Evolutionary conservation across 1,284 basidiomycete genomes (phyloP).

Genomic region (Meripilus lineatus): DNA sequence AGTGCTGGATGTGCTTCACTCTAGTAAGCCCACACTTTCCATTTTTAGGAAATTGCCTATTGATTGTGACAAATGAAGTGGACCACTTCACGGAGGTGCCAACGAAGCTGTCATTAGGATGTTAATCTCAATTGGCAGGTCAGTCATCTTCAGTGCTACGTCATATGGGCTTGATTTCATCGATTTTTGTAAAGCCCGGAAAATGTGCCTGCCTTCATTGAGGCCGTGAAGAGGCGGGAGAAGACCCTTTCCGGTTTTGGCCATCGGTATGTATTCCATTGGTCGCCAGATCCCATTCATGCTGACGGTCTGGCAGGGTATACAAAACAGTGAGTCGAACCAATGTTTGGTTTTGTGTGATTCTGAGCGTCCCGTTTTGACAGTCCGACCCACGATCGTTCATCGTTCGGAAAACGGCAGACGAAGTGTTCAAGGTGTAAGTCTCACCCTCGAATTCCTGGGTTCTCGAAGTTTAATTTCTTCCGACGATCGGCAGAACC

Average conservation of each 20-base stretch:
- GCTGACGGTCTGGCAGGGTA: conserved; percentile 36
- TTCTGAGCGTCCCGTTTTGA: not conserved
- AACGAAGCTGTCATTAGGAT: conserved; percentile 90
- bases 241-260: conserved; percentile 85
- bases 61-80: conserved; percentile 36
- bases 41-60: not conserved
- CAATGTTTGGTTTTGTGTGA: not conserved
- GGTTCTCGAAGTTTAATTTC: not conserved
- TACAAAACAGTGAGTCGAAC: conserved; percentile 67
- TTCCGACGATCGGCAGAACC: conserved; percentile 40
- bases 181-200: conserved; percentile 46
- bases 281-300: not conserved
- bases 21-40: conserved; percentile 49
- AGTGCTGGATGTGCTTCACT: conserved; percentile 80
- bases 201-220: conserved; percentile 81
- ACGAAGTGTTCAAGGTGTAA: conserved; percentile 83
- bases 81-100: conserved; percentile 81
- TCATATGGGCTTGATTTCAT: not conserved
- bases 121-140: conserved; percentile 83
- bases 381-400: conserved; percentile 84
- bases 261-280: conserved; percentile 54
- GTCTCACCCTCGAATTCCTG: conserved; percentile 16
- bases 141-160: conserved; percentile 18
- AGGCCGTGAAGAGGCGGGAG: conserved; percentile 80
- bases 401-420: conserved; percentile 82